These are phyloP conservation scores for Lithospermum erythrorhizon DNA, from an alignment of 257 asterid genomes.

Conservation along the genomic window DNA sequence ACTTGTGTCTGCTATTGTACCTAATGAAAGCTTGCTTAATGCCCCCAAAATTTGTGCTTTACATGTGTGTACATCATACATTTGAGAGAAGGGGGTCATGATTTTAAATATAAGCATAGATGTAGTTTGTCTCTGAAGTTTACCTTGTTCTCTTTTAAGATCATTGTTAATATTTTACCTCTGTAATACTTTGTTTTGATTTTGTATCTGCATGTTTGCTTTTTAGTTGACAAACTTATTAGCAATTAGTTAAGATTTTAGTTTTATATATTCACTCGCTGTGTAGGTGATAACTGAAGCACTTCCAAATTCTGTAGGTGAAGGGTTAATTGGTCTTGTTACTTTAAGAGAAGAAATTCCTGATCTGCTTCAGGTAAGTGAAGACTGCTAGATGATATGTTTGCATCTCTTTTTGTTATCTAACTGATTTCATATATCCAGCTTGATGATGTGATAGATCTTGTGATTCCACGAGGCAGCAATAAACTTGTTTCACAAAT, in stretches of 20 bases:
- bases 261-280: slow-evolving; percentile 7
- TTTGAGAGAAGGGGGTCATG: too few species aligned
- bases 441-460: slow-evolving; percentile 88
- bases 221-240: too few species aligned
- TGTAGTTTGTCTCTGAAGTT: background rate
- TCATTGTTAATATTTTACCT: too few species aligned
- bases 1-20: too few species aligned
- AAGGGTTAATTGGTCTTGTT: slow-evolving; percentile 63
- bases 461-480: slow-evolving; percentile 90
- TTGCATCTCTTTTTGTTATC: slow-evolving; percentile 1
- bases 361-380: slow-evolving; percentile 63
- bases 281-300: slow-evolving; percentile 61
- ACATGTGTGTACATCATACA: too few species aligned
- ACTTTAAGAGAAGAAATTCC: slow-evolving; percentile 79
- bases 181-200: too few species aligned
- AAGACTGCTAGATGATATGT: slow-evolving; percentile 2
- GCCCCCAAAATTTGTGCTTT: too few species aligned
- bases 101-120: too few species aligned
- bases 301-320: slow-evolving; percentile 59
- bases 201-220: too few species aligned
- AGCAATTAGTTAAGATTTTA: too few species aligned
- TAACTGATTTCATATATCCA: slow-evolving; percentile 17
- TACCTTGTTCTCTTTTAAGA: too few species aligned
- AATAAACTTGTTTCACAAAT: slow-evolving; percentile 69
- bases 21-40: too few species aligned